These are phyloP conservation scores for Penicillium canariense DNA, from an alignment of 495 filamentous ascomycete species.

Conservation along the genomic window DNA sequence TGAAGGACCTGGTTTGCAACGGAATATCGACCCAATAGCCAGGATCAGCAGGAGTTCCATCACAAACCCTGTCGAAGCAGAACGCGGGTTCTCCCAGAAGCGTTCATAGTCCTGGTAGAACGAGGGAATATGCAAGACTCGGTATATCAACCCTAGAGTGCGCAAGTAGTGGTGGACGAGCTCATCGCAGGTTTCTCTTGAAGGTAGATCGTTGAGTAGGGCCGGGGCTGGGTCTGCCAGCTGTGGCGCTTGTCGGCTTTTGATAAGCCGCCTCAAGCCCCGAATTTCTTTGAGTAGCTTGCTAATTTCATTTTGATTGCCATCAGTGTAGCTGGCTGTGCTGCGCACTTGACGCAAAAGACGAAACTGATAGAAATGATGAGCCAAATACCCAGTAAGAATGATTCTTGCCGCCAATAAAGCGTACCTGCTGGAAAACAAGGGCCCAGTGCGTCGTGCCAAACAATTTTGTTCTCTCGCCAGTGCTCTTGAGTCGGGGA, in stretches of 20 bases:
- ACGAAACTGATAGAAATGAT: slow-evolving; percentile 7
- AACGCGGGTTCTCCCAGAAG: slow-evolving; percentile 41
- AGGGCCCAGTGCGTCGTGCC: slow-evolving; percentile 45
- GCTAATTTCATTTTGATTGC: slow-evolving; percentile 22
- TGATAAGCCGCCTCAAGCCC: slow-evolving; percentile 20
- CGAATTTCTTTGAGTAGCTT: slow-evolving; percentile 28
- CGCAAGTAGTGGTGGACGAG: slow-evolving; percentile 36
- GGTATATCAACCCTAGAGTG: slow-evolving; percentile 45
- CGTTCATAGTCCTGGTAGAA: slow-evolving; percentile 50
- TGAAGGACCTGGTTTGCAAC: slow-evolving; percentile 21
- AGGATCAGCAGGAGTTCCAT: slow-evolving; percentile 44
- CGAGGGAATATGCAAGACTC: slow-evolving; percentile 55
- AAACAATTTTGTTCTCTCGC: slow-evolving; percentile 37
- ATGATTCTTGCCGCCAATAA: too few relatives aligned
- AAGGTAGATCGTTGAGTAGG: slow-evolving; percentile 17
- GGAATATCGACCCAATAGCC: slow-evolving; percentile 44
- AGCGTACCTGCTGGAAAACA: slow-evolving; percentile 36
- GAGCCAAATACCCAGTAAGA: neutral
- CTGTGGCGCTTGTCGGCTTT: slow-evolving; percentile 13
- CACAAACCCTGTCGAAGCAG: slow-evolving; percentile 20
- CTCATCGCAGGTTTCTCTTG: slow-evolving; percentile 18
- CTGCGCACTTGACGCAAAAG: slow-evolving; percentile 16
- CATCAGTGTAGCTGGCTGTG: slow-evolving; percentile 7
- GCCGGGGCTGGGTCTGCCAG: slow-evolving; percentile 15
- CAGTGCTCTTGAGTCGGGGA: slow-evolving; percentile 15